Percentiles rank a stretch among this genome's conserved stretches.
Evolutionary conservation across 2,329 filamentous ascomycete species (phyloP).

Genomic region (Calonectria hawksworthii): DNA sequence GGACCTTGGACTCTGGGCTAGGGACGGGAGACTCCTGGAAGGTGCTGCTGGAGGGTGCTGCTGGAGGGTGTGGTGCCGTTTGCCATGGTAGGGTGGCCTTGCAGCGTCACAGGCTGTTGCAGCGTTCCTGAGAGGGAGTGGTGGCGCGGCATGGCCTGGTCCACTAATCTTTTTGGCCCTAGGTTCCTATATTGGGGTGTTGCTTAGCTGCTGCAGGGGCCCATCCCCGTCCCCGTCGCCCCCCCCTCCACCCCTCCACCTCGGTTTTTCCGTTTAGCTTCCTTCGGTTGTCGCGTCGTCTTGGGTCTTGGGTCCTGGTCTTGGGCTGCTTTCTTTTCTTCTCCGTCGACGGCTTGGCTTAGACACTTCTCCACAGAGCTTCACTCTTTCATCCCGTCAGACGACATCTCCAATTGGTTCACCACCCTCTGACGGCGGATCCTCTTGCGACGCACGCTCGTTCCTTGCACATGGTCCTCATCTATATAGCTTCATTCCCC

Average conservation of each 20-base stretch:
- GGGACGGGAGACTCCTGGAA: conserved; percentile 6
- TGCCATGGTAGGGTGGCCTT: not conserved
- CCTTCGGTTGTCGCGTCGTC: conserved; percentile 21
- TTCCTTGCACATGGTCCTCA: conserved; percentile 18
- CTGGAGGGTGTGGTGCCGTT: not conserved
- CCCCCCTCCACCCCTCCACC: not conserved
- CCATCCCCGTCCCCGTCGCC: conserved; percentile 7
- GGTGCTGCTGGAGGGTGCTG: not conserved
- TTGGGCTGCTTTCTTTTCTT: conserved; percentile 2
- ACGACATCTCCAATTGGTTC: conserved; percentile 17
- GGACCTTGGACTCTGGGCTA: not conserved
- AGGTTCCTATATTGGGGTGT: conserved; percentile 1
- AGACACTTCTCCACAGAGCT: conserved; percentile 21
- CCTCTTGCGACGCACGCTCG: conserved; percentile 3
- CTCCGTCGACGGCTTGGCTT: not conserved
- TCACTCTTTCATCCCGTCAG: conserved; percentile 22
- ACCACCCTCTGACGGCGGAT: not conserved
- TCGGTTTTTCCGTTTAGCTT: conserved; percentile 18
- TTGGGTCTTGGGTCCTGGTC: not conserved
- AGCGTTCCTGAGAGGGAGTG: conserved; percentile 21
- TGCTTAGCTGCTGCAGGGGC: conserved; percentile 9
- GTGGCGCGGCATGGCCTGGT: conserved; percentile 24
- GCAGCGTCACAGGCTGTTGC: not conserved
- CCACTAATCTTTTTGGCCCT: conserved; percentile 3
- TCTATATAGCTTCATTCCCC: conserved; percentile 28